Percentiles rank a stretch among this genome's conserved stretches.
These are phyloP conservation scores for Schizonepeta tenuifolia DNA, from an alignment of 257 asterid genomes.

Conservation along the genomic window DNA sequence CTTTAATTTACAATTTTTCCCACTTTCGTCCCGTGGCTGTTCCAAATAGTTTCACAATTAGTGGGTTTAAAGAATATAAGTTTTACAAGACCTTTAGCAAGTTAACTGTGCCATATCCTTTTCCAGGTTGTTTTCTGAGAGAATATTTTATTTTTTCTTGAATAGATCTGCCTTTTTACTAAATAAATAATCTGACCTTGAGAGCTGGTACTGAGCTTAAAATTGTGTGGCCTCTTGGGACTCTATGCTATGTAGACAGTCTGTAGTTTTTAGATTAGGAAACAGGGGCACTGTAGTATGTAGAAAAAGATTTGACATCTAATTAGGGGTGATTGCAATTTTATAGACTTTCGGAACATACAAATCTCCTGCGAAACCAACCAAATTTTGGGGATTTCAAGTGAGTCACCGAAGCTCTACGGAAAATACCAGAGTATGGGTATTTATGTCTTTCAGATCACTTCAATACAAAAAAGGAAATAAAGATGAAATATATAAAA, in stretches of 20 bases:
- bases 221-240: too few relatives aligned
- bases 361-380: not conserved
- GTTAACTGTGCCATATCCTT: not conserved
- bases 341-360: not conserved
- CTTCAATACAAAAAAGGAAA: too few relatives aligned
- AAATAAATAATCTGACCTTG: too few relatives aligned
- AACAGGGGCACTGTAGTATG: not conserved
- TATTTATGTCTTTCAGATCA: not conserved
- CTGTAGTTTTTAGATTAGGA: not conserved
- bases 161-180: too few relatives aligned
- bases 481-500: too few relatives aligned
- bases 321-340: not conserved
- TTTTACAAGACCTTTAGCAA: too few relatives aligned
- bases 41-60: not conserved
- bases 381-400: not conserved
- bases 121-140: not conserved
- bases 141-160: not conserved
- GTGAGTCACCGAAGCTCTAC: not conserved
- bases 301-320: not conserved
- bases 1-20: not conserved
- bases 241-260: too few relatives aligned
- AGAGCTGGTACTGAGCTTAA: not conserved
- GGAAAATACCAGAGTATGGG: not conserved
- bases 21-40: not conserved
- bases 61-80: conserved; percentile 5